These are phyloP conservation scores for Buxus sempervirens DNA, from an alignment of 164 flowering plant genomes.

Conservation along the genomic window DNA sequence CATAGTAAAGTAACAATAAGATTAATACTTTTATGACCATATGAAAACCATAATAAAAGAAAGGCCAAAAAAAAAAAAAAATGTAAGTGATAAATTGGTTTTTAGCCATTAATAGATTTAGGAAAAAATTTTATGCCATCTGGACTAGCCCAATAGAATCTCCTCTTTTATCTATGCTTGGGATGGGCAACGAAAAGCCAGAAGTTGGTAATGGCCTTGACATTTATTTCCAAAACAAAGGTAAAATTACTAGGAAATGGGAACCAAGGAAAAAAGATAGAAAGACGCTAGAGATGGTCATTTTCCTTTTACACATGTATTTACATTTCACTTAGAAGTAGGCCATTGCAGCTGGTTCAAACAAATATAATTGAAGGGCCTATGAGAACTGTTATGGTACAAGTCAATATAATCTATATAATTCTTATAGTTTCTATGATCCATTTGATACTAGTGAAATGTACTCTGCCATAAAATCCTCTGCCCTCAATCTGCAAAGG, in stretches of 20 bases:
- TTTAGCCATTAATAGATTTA: too few species aligned
- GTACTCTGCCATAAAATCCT: neutral
- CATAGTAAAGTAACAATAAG: too few species aligned
- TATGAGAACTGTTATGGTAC: neutral
- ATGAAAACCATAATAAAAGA: neutral
- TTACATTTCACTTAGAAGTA: neutral
- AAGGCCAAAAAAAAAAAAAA: too few species aligned
- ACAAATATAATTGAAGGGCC: neutral
- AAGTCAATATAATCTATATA: neutral
- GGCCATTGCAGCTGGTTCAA: neutral
- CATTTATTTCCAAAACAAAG: neutral
- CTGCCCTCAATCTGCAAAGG: neutral
- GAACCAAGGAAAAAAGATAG: neutral
- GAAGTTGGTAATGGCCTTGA: too few species aligned
- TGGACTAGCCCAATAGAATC: too few species aligned
- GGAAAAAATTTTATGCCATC: too few species aligned
- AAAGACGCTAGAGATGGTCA: neutral
- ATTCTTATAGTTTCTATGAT: neutral
- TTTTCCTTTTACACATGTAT: too few species aligned
- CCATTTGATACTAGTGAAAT: neutral
- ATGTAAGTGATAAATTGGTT: neutral
- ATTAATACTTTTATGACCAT: neutral
- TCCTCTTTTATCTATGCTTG: too few species aligned
- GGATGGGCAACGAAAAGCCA: too few species aligned
- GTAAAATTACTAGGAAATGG: neutral